Evolutionary conservation across 2,329 filamentous ascomycete species (phyloP), one percentile per base, ranked within the genome.

Genomic region (Ophiocordyceps unilateralis): DNA sequence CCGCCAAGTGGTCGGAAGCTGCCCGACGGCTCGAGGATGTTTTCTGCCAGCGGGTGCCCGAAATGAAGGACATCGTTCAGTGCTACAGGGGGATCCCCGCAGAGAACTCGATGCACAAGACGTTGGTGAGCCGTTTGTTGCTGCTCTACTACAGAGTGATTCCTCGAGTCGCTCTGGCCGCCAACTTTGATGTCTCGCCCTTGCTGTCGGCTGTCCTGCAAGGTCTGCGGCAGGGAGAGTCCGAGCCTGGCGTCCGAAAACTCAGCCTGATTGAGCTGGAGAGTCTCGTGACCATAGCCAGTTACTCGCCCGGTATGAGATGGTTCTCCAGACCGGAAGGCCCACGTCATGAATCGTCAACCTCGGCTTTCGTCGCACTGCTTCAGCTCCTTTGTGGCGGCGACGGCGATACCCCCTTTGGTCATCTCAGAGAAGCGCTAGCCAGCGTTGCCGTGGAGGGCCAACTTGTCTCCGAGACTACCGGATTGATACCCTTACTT

Each of bases 101-200:
- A 37, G 74, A 78, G 19, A 81, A 89, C 48, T 61, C 81, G 24
- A 67, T 93, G 47, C 84, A 88, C 54, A 75, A 81, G 45, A 83
- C 93, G 53, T 78, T 84, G 20, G 70, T 80, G n/a, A 82, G 82
- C 45, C 80, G 83, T 49, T 64, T 95, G 19, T 62, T 98, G 34
- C 72, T 78, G 15, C 69, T 88, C n/a, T 96, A 93, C 61, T 93
- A 93, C 56, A 78, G 88, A 55, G 70, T 83, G 3, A 71, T 86
- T 9, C 88, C 91, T 2, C 78, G 84, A 46, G 67, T 84, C 21
- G 86, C 87, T 1, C 68, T 93, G 14, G 79, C 81, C 49, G 82
- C 87, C 51, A 91, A 83, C 49, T 91, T 95, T 53, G 91, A 96
- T 54, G 81, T 93, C 4, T 91, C 89, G 0, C 66, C 81, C 1